Conservation (phyloP, 805 yeast species). For the Scheffersomyces coipomensis region DNA sequence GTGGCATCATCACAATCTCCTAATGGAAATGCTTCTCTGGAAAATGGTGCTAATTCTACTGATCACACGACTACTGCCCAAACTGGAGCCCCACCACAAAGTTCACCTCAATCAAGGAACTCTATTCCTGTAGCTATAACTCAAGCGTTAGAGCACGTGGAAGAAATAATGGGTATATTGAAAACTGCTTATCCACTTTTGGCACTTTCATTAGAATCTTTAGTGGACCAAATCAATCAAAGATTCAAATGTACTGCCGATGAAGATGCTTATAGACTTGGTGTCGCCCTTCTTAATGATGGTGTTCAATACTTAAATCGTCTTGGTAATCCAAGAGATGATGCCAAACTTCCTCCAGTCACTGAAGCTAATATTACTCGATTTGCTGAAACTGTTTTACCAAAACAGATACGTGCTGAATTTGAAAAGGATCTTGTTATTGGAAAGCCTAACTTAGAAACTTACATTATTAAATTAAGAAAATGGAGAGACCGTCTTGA, state of each 20-base stretch:
- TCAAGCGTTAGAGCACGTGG: slow-evolving; percentile 92
- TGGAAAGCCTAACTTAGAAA: slow-evolving; percentile 84
- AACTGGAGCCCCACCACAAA: neutral
- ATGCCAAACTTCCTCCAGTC: slow-evolving; percentile 83
- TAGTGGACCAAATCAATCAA: slow-evolving; percentile 93
- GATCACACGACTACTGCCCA: neutral
- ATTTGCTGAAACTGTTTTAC: slow-evolving; percentile 90
- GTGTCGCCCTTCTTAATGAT: slow-evolving; percentile 89
- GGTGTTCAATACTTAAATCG: slow-evolving; percentile 90
- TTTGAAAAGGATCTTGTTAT: slow-evolving; percentile 89
- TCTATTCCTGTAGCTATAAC: slow-evolving; percentile 25
- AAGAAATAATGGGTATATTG: slow-evolving; percentile 88
- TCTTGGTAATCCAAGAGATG: slow-evolving; percentile 81
- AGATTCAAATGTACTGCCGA: slow-evolving; percentile 92
- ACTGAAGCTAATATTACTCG: slow-evolving; percentile 86
- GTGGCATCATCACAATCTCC: neutral
- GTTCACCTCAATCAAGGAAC: slow-evolving; percentile 1
- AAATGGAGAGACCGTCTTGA: slow-evolving; percentile 93
- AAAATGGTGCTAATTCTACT: neutral
- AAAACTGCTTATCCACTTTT: slow-evolving; percentile 95
- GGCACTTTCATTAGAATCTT: slow-evolving; percentile 88
- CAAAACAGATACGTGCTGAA: slow-evolving; percentile 82
- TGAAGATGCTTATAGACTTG: slow-evolving; percentile 92
- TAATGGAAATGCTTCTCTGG: neutral
- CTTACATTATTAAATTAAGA: slow-evolving; percentile 77